These are phyloP conservation scores for Clohesyomyces aquaticus DNA, from an alignment of 495 filamentous ascomycete species.

Conservation along the genomic window DNA sequence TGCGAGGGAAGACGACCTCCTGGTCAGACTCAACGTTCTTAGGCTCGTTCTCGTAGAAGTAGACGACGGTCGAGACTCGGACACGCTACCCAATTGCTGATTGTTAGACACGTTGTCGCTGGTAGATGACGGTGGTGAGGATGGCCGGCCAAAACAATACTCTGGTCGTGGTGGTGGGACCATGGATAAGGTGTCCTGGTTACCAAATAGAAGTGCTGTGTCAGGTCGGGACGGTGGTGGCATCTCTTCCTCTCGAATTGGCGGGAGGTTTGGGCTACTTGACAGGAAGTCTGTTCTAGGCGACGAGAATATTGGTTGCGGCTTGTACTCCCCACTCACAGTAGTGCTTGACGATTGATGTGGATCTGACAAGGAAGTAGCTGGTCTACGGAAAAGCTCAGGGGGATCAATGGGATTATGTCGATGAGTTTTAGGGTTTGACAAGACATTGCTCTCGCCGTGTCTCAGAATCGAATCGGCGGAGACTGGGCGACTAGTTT, in stretches of 20 bases:
- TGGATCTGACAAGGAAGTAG: neutral
- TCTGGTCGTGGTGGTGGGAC: constrained; percentile 21
- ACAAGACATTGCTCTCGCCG: neutral
- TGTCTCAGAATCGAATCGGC: neutral
- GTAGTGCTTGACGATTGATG: neutral
- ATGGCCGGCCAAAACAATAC: constrained; percentile 16
- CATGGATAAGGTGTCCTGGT: neutral
- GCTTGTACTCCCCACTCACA: neutral
- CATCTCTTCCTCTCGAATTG: constrained; percentile 1
- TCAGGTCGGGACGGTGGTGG: neutral
- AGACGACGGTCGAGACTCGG: constrained; percentile 13
- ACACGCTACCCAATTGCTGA: neutral
- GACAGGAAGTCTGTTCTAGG: neutral
- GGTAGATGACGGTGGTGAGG: constrained; percentile 3
- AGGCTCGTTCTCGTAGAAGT: neutral
- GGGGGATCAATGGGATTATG: neutral
- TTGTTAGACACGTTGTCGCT: constrained; percentile 3
- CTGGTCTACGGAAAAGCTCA: neutral
- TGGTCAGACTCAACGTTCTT: neutral
- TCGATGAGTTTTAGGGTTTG: neutral
- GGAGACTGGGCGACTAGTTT: constrained; percentile 1
- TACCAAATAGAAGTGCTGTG: neutral
- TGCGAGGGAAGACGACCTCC: constrained; percentile 1
- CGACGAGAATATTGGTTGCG: constrained; percentile 13
- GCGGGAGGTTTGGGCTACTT: neutral